Evolutionary conservation across 768 basidiomycete species (phyloP), one percentile per base, ranked within the genome.

Genomic region (Pulveroboletus sp.): DNA sequence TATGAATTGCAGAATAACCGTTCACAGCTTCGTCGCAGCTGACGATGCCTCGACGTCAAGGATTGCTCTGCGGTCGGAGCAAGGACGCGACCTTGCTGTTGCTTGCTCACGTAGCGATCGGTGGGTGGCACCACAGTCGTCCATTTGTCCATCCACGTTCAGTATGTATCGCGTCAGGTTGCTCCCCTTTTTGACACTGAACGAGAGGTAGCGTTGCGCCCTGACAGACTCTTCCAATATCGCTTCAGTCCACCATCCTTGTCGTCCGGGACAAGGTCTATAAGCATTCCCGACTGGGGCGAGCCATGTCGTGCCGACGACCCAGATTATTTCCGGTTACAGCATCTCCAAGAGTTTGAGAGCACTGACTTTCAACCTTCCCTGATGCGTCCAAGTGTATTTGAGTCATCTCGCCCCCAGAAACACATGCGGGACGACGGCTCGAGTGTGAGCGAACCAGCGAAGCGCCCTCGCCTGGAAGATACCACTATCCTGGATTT

Each of bases 301-400:
- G 59, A 60, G 19, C 56, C 54, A 8, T 54, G 61, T 7, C 39
- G 62, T 20, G 49, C 52, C 12, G 60, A 63, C 22, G 67, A 65
- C n/a, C 51, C 66, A 13, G 76, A 78, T 38, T 26, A 70, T 26
- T 71, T 71, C 43, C 53, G 51, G 26, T 41, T 77, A 14, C 51
- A 60, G 19, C 70, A 72, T 17, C 63, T 81, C 49, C 72, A 74
- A 38, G 76, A 77, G 14, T 81, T 80, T 45, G 42, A 64, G 36
- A 67, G 58, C 22, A 71, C 73, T 17, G 62, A 73, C 47, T 60
- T 74, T 34, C 45, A 42, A 32, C 37, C 38, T 30, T 41, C 35
- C 43, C 14, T 60, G 32, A 40, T 47, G 35, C 38, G 23, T 34
- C 16, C 26, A 6, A 30, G 39, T 20, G n/a, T 6, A 4, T 26